A percentile compares a stretch with the other conserved stretches of the same genome.
Conservation (phyloP, 345 rosid species). For the Kandelia obovata region DNA sequence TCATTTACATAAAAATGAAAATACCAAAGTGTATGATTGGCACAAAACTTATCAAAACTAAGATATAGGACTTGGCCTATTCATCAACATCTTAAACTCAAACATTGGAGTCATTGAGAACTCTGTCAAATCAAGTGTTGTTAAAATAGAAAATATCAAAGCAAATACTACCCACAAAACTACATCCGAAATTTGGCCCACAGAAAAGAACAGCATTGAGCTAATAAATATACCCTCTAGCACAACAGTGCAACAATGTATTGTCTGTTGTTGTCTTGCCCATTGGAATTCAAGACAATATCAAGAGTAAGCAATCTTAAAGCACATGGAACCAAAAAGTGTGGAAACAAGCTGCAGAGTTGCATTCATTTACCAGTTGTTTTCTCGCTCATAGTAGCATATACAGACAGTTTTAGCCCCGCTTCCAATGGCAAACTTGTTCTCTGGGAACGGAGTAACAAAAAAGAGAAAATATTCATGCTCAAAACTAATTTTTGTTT, state of each 20-base stretch:
- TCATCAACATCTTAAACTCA: not conserved
- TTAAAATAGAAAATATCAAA: not conserved
- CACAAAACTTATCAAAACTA: too few relatives aligned
- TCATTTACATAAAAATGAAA: too few relatives aligned
- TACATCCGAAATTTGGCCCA: too few relatives aligned
- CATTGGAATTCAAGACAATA: constrained; percentile 1
- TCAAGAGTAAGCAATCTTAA: not conserved
- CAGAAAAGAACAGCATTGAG: not conserved
- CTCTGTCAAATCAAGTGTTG: not conserved
- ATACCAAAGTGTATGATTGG: too few relatives aligned
- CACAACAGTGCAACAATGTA: not conserved
- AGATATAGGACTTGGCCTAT: not conserved
- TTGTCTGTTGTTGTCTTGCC: not conserved
- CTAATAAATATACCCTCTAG: not conserved
- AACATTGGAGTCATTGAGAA: not conserved
- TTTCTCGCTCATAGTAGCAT: constrained; percentile 98
- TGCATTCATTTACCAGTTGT: constrained; percentile 65
- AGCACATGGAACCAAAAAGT: not conserved
- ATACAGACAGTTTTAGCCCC: constrained; percentile 96
- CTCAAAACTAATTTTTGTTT: not conserved
- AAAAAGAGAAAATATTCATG: not conserved
- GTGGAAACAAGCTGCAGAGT: constrained; percentile 2
- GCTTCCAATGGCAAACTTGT: constrained; percentile 98
- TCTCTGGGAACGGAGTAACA: constrained; percentile 44
- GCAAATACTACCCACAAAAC: too few relatives aligned